A percentile compares a stretch with the other conserved stretches of the same genome.
These are phyloP conservation scores for Cystobasidiaceae sp. DNA, from an alignment of 1,284 basidiomycete species.

Conservation along the genomic window DNA sequence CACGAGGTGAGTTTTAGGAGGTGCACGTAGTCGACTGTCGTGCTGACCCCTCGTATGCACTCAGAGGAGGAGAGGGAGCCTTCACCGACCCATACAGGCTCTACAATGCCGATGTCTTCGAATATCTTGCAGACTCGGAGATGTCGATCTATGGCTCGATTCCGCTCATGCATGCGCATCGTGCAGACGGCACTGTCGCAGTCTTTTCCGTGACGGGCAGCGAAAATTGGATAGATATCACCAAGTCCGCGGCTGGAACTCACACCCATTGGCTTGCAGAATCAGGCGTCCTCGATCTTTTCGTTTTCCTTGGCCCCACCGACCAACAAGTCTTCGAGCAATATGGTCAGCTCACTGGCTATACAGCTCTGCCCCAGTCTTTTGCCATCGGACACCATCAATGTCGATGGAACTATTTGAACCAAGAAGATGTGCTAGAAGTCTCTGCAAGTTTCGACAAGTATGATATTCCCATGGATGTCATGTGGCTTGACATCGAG, in stretches of 20 bases:
- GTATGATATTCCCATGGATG: conserved; percentile 90
- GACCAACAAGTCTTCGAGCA: conserved; percentile 76
- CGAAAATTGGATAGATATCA: conserved; percentile 93
- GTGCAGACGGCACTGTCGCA: conserved; percentile 69
- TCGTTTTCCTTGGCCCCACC: conserved; percentile 84
- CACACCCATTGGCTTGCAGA: conserved; percentile 96
- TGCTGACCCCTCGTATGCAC: background rate
- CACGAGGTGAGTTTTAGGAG: conserved; percentile 58
- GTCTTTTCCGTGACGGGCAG: conserved; percentile 87
- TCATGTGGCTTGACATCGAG: conserved; percentile 98
- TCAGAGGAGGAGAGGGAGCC: conserved; percentile 52
- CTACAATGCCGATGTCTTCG: conserved; percentile 95
- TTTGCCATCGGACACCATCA: conserved; percentile 96
- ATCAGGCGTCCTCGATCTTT: conserved; percentile 89
- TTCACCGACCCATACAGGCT: conserved; percentile 90
- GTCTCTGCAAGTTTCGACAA: conserved; percentile 86
- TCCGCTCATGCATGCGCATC: conserved; percentile 74
- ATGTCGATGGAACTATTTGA: conserved; percentile 97
- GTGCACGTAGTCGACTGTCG: background rate
- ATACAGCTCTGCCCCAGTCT: conserved; percentile 76
- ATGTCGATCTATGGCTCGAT: conserved; percentile 63
- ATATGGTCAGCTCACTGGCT: conserved; percentile 78
- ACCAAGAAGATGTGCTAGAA: conserved; percentile 78
- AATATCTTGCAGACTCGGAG: conserved; percentile 84
- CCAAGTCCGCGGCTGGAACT: conserved; percentile 54